phyloP scores from a whole-genome alignment of 495 filamentous ascomycete genomes.

The Tuber brumale region DNA sequence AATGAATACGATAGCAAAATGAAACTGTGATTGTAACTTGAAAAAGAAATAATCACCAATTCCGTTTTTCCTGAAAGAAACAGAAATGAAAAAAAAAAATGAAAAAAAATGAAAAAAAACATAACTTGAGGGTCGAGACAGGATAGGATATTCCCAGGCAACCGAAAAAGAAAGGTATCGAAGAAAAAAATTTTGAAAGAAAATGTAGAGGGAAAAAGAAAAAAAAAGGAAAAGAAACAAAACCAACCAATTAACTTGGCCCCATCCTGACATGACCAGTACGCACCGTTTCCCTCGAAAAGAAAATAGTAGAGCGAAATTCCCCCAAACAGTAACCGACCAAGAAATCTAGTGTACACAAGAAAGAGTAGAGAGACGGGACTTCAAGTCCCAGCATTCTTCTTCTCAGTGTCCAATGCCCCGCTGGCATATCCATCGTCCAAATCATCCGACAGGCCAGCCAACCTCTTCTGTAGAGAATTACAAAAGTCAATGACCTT shows the following conservation, averaged over 20 bases:
- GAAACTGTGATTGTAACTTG: neutral
- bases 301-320: neutral
- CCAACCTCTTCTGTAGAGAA: constrained; percentile 33
- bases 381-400: neutral
- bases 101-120: neutral
- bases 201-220: neutral
- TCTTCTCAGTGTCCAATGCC: constrained; percentile 6
- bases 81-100: neutral
- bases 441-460: constrained; percentile 31
- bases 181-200: neutral
- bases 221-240: neutral
- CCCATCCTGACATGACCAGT: constrained; percentile 1
- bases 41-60: neutral
- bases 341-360: neutral
- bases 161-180: neutral
- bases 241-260: neutral
- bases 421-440: constrained; percentile 39
- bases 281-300: neutral
- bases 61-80: neutral
- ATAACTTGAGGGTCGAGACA: neutral
- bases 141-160: neutral
- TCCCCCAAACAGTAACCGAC: neutral
- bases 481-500: constrained; percentile 46
- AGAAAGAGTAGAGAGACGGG: neutral
- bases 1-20: neutral